Base-by-base conservation (phyloP, 495 filamentous ascomycete species). In the Jackrogersella minutella region DNA sequence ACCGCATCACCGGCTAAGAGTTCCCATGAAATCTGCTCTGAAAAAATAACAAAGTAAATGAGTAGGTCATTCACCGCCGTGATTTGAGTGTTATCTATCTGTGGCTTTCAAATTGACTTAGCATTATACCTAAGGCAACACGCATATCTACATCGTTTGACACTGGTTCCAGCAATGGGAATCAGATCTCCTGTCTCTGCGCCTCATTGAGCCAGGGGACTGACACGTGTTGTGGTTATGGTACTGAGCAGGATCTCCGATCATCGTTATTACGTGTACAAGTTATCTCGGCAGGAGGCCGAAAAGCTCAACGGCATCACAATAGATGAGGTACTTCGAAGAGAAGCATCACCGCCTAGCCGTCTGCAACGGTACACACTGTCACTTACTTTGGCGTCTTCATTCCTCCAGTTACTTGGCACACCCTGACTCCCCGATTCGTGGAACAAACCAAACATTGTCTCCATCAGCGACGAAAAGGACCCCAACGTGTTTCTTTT, bases 211-310 rank as follows among this genome's bases (percentile, higher is more conserved):
- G 33, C 28, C 2, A 41, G 21, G 24, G 33, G 2, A 24, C 9
- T 5, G 26, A 19, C 14, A 14, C 6, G 21, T 57, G 39, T 10
- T 57, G 28, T 37, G 69, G 67, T 14, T 70, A 69, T 26, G 22
- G 70, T 3, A 6, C 47, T 1, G 19, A 40, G 16, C 33, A 65
- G 0, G 46, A 68, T 3, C 44, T 37, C 4, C 1, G 26, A 0
- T 70, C n/a, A n/a, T n/a, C n/a, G n/a, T n/a, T n/a, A 70, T 34
- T 62, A 72, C 17, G 39, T 73, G 10, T 53, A 66, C 39, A 44
- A 47, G 30, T 28, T 64, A 2, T 57, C 67, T 2, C 43, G 16
- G n/a, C 39, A 43, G 1, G 30, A 43, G 0, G 7, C 14, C 3
- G 17, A 36, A 22, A 19, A 39, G 7, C n/a, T 40, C 0, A 16